Percentiles rank a stretch among this genome's conserved stretches.
These are phyloP conservation scores for Fragilariopsis cylindrus DNA, from an alignment of 108 stramenopile genomes.

Conservation along the genomic window DNA sequence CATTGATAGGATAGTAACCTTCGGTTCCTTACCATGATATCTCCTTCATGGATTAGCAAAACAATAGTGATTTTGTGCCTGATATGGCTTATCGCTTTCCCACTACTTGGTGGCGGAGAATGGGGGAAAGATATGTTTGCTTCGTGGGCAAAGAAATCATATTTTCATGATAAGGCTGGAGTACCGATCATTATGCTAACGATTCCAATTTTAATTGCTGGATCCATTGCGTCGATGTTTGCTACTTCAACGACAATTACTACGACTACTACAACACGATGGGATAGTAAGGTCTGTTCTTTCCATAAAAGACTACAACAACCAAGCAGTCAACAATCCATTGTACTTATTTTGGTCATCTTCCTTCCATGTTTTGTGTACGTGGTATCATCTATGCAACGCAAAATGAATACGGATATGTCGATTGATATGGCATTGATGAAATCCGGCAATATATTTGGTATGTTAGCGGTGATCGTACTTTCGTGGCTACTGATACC, in stretches of 20 bases:
- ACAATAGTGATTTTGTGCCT: constrained; percentile 5
- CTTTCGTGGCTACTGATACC: constrained; percentile 46
- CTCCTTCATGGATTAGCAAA: constrained; percentile 7
- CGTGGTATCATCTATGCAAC: constrained; percentile 19
- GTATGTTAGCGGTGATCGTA: constrained; percentile 48
- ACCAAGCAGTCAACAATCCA: not conserved
- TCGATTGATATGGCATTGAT: not conserved
- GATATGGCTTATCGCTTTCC: constrained; percentile 8
- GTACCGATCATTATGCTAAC: constrained; percentile 31
- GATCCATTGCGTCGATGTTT: constrained; percentile 20
- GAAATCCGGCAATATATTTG: constrained; percentile 48
- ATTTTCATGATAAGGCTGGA: constrained; percentile 16
- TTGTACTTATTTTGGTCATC: constrained; percentile 6
- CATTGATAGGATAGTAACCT: too few relatives aligned
- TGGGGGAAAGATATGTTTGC: constrained; percentile 14
- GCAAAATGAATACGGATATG: constrained; percentile 23
- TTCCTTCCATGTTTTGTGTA: constrained; percentile 29
- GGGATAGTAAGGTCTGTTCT: not conserved
- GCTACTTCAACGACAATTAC: not conserved
- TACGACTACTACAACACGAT: not conserved
- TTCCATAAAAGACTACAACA: not conserved
- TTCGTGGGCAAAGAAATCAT: constrained; percentile 9
- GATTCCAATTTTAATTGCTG: constrained; percentile 39
- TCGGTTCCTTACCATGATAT: too few relatives aligned
- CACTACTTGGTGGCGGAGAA: constrained; percentile 11